Percentiles rank a stretch among this genome's conserved stretches.
Conservation (phyloP, 805 yeast species). For the Pichia phayaonensis region DNA sequence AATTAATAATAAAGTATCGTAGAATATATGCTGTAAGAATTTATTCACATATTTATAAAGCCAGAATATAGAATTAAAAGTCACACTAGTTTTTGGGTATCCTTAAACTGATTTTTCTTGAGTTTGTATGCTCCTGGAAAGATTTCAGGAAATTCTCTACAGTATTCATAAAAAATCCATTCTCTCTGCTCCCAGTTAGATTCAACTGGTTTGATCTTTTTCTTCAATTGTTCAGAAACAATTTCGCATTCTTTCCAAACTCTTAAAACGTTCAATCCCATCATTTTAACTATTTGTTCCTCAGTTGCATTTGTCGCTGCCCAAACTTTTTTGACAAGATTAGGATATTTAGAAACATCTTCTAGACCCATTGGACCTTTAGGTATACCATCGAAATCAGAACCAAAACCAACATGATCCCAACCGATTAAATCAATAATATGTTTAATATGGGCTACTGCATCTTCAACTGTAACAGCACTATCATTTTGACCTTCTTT, state of each 20-base stretch:
- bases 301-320: conserved; percentile 33
- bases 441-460: conserved; percentile 38
- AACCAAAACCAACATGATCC: conserved; percentile 48
- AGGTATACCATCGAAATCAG: conserved; percentile 48
- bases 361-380: conserved; percentile 40
- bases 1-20: too few species aligned
- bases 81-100: conserved; percentile 7
- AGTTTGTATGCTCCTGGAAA: conserved; percentile 23
- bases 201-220: conserved; percentile 24
- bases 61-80: background rate
- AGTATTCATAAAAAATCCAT: conserved; percentile 33
- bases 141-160: conserved; percentile 30
- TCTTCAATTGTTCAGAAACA: conserved; percentile 21
- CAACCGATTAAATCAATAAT: conserved; percentile 41
- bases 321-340: conserved; percentile 31
- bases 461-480: conserved; percentile 40
- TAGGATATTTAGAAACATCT: conserved; percentile 50
- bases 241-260: conserved; percentile 39
- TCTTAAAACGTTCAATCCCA: conserved; percentile 40
- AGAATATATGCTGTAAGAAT: too few species aligned
- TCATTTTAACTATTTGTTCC: conserved; percentile 34
- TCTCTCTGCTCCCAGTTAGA: conserved; percentile 35
- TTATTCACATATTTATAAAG: background rate
- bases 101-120: conserved; percentile 12
- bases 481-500: conserved; percentile 20